Conservation (phyloP, 768 basidiomycete species). For the Naganishia vaughanmartiniae region DNA sequence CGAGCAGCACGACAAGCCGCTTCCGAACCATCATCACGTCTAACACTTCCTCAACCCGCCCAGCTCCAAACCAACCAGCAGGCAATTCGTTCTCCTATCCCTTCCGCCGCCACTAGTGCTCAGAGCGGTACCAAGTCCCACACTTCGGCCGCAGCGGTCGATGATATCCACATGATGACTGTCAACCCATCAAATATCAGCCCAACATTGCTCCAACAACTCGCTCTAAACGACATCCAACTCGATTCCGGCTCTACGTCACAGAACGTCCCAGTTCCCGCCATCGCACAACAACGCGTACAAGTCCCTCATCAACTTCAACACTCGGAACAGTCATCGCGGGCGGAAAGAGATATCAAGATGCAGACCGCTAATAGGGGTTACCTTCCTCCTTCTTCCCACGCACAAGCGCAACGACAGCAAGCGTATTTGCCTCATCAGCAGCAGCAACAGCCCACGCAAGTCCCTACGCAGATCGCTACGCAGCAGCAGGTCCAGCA, state of each 20-base stretch:
- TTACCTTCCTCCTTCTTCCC: slow-evolving; percentile 11
- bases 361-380: slow-evolving; percentile 42
- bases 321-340: neutral
- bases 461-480: neutral
- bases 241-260: slow-evolving; percentile 10
- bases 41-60: slow-evolving; percentile 16
- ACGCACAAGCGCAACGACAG: slow-evolving; percentile 25
- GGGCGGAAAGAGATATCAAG: slow-evolving; percentile 45
- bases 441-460: slow-evolving; percentile 7
- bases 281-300: slow-evolving; percentile 23
- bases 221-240: slow-evolving; percentile 48
- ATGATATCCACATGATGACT: slow-evolving; percentile 76
- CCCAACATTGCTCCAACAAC: slow-evolving; percentile 45
- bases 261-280: slow-evolving; percentile 29
- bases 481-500: slow-evolving; percentile 12
- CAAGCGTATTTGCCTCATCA: slow-evolving; percentile 14
- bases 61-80: slow-evolving; percentile 10
- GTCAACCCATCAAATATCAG: slow-evolving; percentile 56
- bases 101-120: neutral
- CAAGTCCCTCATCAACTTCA: slow-evolving; percentile 26
- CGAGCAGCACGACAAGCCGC: slow-evolving; percentile 32
- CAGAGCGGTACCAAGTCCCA: slow-evolving; percentile 26
- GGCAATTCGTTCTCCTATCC: slow-evolving; percentile 23
- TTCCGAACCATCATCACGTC: slow-evolving; percentile 32
- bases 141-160: slow-evolving; percentile 2